These are phyloP conservation scores for Fusarium veterinarium DNA, from an alignment of 2,329 filamentous ascomycete species.

Conservation along the genomic window DNA sequence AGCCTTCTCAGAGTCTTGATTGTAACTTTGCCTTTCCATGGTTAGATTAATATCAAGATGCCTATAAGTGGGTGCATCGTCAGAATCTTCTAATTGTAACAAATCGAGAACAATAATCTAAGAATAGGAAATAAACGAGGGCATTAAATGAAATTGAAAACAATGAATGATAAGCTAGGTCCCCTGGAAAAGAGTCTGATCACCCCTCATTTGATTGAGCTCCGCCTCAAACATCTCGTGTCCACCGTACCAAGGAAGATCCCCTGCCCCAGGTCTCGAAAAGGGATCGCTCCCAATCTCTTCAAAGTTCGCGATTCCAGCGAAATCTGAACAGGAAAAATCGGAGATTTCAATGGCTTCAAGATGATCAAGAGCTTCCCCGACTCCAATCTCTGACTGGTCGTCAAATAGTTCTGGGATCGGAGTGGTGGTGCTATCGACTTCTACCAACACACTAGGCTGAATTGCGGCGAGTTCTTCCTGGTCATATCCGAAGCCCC, in stretches of 20 bases:
- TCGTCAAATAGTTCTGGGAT: no score
- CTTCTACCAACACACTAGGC: not conserved
- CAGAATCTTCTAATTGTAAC: no score
- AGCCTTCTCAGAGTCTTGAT: not conserved
- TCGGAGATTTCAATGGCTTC: not conserved
- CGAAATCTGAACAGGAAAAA: fast-evolving
- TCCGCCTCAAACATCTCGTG: not conserved
- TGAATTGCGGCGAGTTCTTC: not conserved
- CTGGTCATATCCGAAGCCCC: not conserved
- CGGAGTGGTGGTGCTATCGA: not conserved
- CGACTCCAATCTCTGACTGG: not conserved
- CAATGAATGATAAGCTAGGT: fast-evolving
- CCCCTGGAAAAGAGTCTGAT: fast-evolving
- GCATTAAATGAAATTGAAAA: fast-evolving
- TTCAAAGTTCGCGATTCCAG: fast-evolving
- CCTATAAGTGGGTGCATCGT: not conserved
- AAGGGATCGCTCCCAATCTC: not conserved
- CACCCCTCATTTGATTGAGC: fast-evolving
- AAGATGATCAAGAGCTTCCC: not conserved
- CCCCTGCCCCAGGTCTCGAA: not conserved
- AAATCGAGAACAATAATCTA: not conserved
- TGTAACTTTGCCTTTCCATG: constrained; percentile 1
- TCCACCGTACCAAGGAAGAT: not conserved
- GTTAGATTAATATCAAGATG: not conserved
- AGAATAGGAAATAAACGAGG: not conserved